Percentiles rank a stretch among this genome's conserved stretches.
These are phyloP conservation scores for Calonectria multiphialidica DNA, from an alignment of 2,329 filamentous ascomycete genomes.

Conservation along the genomic window DNA sequence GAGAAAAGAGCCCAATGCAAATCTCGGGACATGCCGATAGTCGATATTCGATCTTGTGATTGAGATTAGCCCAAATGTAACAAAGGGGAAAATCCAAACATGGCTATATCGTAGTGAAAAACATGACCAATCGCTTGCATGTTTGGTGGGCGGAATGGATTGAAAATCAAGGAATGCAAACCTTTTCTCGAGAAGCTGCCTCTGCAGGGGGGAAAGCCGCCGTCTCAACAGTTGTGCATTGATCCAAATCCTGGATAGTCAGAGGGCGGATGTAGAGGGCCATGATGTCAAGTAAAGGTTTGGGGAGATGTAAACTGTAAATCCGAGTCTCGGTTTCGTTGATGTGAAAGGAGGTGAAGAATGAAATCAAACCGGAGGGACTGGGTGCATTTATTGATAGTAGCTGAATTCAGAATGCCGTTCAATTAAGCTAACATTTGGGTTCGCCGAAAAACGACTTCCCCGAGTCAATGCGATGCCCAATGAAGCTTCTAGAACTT, in stretches of 20 bases:
- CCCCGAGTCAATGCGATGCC: too few species aligned
- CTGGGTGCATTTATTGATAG: too few species aligned
- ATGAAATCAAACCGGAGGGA: too few species aligned
- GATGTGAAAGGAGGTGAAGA: not conserved
- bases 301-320: not conserved
- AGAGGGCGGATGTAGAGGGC: constrained; percentile 42
- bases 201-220: constrained; percentile 45
- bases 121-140: too few species aligned
- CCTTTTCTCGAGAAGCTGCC: constrained; percentile 46
- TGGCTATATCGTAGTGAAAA: not conserved
- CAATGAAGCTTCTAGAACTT: too few species aligned
- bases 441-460: too few species aligned
- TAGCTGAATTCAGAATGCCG: too few species aligned
- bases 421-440: too few species aligned
- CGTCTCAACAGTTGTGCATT: constrained; percentile 38
- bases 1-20: constrained; percentile 42
- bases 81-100: not conserved
- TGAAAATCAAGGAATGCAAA: not conserved
- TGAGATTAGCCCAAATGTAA: not conserved
- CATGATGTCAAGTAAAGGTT: constrained; percentile 22
- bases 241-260: constrained; percentile 39
- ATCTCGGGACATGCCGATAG: constrained; percentile 41
- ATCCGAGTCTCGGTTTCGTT: not conserved
- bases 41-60: constrained; percentile 46
- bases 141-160: not conserved